These are phyloP conservation scores for Garcia nutans DNA, from an alignment of 345 rosid species.

Conservation along the genomic window DNA sequence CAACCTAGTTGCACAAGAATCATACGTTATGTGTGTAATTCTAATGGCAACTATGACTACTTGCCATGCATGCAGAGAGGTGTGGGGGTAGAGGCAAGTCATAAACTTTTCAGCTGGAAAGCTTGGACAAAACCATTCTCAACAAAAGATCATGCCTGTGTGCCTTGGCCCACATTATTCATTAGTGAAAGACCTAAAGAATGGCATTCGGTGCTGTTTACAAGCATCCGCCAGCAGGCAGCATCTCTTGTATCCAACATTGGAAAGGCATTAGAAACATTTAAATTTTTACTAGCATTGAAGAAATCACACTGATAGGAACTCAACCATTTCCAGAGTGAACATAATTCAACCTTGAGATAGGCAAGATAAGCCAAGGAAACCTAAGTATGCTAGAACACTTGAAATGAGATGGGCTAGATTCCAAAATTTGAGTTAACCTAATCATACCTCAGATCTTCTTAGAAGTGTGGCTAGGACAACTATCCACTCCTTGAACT, in stretches of 20 bases:
- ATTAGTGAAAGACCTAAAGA: not conserved
- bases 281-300: not conserved
- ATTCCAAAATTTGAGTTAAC: conserved; percentile 4
- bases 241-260: not conserved
- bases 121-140: not conserved
- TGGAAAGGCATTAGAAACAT: not conserved
- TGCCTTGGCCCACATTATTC: not conserved
- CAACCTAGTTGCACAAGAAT: not conserved
- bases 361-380: not conserved
- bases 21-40: not conserved
- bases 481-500: conserved; percentile 99
- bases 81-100: not conserved
- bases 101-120: not conserved
- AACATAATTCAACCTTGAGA: not conserved
- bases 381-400: not conserved
- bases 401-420: not conserved
- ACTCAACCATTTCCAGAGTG: not conserved
- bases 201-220: not conserved
- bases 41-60: not conserved
- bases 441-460: conserved; percentile 69
- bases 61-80: not conserved
- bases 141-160: not conserved
- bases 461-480: conserved; percentile 91
- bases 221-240: not conserved
- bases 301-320: not conserved